A percentile compares a stretch with the other conserved stretches of the same genome.
These are phyloP conservation scores for Tephrocybe sp. DNA, from an alignment of 768 basidiomycete species.

Conservation along the genomic window DNA sequence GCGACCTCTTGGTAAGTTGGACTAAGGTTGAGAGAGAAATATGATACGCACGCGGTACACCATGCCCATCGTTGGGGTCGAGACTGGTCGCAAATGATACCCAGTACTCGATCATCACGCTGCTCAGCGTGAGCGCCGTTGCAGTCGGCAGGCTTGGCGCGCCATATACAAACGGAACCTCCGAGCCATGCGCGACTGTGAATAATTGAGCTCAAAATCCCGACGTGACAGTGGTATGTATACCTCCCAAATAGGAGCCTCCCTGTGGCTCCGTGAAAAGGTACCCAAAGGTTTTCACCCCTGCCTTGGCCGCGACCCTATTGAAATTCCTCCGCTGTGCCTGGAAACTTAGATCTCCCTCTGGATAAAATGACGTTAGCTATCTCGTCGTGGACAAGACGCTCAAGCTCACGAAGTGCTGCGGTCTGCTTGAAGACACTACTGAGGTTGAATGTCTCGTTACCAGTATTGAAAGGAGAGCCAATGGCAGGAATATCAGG, in stretches of 20 bases:
- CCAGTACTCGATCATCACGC: slow-evolving; percentile 44
- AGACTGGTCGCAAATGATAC: slow-evolving; percentile 44
- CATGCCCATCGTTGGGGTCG: slow-evolving; percentile 43
- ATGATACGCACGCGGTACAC: slow-evolving; percentile 30
- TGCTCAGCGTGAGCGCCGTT: slow-evolving; percentile 26
- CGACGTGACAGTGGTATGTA: not conserved
- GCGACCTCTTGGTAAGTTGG: too few relatives aligned
- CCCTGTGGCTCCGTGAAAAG: slow-evolving; percentile 35
- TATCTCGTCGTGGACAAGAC: not conserved
- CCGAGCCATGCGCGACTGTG: slow-evolving; percentile 30
- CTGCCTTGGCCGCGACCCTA: slow-evolving; percentile 29
- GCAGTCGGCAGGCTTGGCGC: slow-evolving; percentile 13
- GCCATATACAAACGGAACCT: slow-evolving; percentile 32
- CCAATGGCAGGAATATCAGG: slow-evolving; percentile 41
- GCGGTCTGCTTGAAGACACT: slow-evolving; percentile 38
- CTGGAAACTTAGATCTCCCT: slow-evolving; percentile 36
- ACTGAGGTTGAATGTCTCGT: slow-evolving; percentile 43
- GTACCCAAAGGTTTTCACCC: slow-evolving; percentile 35
- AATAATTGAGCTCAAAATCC: not conserved
- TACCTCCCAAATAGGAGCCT: slow-evolving; percentile 14
- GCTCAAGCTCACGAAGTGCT: slow-evolving; percentile 23
- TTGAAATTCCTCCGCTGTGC: slow-evolving; percentile 33
- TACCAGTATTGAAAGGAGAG: slow-evolving; percentile 44
- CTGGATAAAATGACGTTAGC: slow-evolving; percentile 3
- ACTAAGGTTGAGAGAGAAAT: too few relatives aligned